Evolutionary conservation across 2,329 filamentous ascomycete genomes (phyloP).

Genomic region (Aspergillus brasiliensis): DNA sequence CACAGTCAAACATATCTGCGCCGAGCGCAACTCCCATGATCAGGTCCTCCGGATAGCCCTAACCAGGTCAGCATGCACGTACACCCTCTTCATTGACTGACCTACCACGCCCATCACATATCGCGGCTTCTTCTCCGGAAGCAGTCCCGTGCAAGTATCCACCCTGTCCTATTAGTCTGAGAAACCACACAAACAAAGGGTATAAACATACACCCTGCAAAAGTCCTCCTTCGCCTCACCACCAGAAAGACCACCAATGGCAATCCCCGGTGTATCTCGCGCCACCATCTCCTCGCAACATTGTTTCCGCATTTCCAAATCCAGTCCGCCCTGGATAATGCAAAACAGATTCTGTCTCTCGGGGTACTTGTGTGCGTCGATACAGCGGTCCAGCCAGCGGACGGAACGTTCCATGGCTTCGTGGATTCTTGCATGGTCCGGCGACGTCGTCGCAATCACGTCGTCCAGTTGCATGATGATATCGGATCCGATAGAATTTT

Average conservation of each 20-base stretch:
- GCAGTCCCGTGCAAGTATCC: conserved; percentile 75
- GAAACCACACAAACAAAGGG: neutral
- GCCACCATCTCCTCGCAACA: conserved; percentile 87
- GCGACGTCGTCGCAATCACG: conserved; percentile 93
- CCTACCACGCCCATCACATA: conserved; percentile 95
- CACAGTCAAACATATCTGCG: conserved; percentile 99
- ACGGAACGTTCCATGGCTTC: conserved; percentile 95
- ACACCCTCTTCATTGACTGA: conserved; percentile 1
- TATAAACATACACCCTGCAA: conserved; percentile 67
- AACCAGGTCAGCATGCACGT: neutral
- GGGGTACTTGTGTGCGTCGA: conserved; percentile 82
- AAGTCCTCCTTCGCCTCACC: conserved; percentile 94
- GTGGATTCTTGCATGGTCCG: conserved; percentile 81
- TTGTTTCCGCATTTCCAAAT: conserved; percentile 79
- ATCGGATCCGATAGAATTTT: conserved; percentile 96
- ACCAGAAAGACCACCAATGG: conserved; percentile 91
- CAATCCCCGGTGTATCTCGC: conserved; percentile 90
- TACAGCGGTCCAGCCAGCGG: conserved; percentile 94
- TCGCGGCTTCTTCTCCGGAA: conserved; percentile 90
- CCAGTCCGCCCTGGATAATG: conserved; percentile 94
- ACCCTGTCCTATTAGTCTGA: conserved; percentile 54
- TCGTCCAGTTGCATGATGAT: conserved; percentile 99
- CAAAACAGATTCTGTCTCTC: conserved; percentile 91
- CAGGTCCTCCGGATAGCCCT: conserved; percentile 92
- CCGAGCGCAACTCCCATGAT: conserved; percentile 91